Conservation (phyloP, 306 rosid genomes). For the Clitoria ternatea region DNA sequence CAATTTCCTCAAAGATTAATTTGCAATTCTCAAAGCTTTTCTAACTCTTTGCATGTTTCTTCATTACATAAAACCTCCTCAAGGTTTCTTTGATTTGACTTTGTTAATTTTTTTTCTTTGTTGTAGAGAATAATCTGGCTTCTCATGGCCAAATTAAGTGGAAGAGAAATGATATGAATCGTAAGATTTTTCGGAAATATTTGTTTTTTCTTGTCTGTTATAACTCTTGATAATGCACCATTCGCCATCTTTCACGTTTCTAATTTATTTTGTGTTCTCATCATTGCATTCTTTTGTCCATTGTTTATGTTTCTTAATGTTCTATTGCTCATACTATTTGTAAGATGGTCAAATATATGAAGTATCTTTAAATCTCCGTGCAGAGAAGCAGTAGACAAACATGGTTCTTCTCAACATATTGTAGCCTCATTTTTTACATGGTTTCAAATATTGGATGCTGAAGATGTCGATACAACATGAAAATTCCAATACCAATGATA, state of each 20-base stretch:
- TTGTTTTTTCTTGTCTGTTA: not conserved
- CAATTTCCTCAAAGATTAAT: conserved; percentile 7
- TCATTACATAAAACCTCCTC: not conserved
- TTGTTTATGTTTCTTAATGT: not conserved
- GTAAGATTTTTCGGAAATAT: conserved; percentile 31
- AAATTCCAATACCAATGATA: conserved; percentile 32
- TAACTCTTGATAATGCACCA: too few relatives aligned
- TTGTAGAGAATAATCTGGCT: conserved; percentile 29
- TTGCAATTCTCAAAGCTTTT: not conserved
- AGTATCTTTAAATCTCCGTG: not conserved
- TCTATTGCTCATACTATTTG: not conserved
- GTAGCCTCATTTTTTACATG: conserved; percentile 30
- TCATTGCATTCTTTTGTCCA: not conserved
- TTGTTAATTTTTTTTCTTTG: conserved; percentile 4
- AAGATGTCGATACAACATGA: conserved; percentile 55
- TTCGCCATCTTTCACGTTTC: too few relatives aligned
- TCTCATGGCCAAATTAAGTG: not conserved
- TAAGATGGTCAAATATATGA: conserved; percentile 3
- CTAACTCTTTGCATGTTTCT: not conserved
- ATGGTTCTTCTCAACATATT: conserved; percentile 37
- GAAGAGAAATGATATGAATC: not conserved
- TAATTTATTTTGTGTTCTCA: too few relatives aligned
- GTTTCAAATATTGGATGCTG: conserved; percentile 34
- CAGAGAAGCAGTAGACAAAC: conserved; percentile 28
- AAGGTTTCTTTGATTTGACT: not conserved